These are phyloP conservation scores for Yamadazyma mexicana DNA, from an alignment of 1,139 yeast genomes.

Conservation along the genomic window DNA sequence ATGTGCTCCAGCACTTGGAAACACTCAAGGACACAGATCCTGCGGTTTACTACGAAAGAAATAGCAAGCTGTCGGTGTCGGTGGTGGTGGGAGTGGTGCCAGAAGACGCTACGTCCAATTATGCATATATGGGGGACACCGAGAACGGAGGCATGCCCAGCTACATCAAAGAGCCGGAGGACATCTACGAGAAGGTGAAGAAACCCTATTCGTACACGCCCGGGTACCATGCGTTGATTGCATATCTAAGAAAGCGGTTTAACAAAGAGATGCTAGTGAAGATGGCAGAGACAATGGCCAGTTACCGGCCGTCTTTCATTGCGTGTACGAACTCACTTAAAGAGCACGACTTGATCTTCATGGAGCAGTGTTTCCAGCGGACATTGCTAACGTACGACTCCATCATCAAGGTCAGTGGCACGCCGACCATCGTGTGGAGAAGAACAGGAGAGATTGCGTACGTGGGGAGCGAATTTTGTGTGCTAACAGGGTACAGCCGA, in stretches of 20 bases:
- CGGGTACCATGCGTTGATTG: slow-evolving; percentile 81
- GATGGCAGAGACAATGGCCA: slow-evolving; percentile 88
- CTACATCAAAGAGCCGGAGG: slow-evolving; percentile 66
- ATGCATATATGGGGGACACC: slow-evolving; percentile 22
- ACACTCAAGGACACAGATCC: slow-evolving; percentile 43
- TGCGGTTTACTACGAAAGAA: slow-evolving; percentile 38
- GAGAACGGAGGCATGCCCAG: slow-evolving; percentile 14
- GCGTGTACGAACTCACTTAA: slow-evolving; percentile 88
- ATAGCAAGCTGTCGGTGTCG: slow-evolving; percentile 47
- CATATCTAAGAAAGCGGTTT: slow-evolving; percentile 72
- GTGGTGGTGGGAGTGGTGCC: slow-evolving; percentile 54
- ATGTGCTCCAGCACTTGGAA: slow-evolving; percentile 51
- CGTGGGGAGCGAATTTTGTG: slow-evolving; percentile 88
- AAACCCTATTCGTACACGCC: slow-evolving; percentile 86
- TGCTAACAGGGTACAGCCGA: slow-evolving; percentile 85
- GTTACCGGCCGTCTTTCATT: slow-evolving; percentile 86
- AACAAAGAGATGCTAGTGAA: slow-evolving; percentile 68
- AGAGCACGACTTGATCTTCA: slow-evolving; percentile 87
- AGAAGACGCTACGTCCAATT: slow-evolving; percentile 29
- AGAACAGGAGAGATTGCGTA: slow-evolving; percentile 94
- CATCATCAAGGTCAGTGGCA: slow-evolving; percentile 80
- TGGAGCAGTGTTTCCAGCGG: slow-evolving; percentile 95
- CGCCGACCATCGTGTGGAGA: slow-evolving; percentile 95
- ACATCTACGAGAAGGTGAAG: slow-evolving; percentile 71
- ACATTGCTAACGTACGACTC: slow-evolving; percentile 86